Evolutionary conservation across 2,329 filamentous ascomycete species (phyloP), one percentile per base, ranked within the genome.

Genomic region (Thelonectria olida): DNA sequence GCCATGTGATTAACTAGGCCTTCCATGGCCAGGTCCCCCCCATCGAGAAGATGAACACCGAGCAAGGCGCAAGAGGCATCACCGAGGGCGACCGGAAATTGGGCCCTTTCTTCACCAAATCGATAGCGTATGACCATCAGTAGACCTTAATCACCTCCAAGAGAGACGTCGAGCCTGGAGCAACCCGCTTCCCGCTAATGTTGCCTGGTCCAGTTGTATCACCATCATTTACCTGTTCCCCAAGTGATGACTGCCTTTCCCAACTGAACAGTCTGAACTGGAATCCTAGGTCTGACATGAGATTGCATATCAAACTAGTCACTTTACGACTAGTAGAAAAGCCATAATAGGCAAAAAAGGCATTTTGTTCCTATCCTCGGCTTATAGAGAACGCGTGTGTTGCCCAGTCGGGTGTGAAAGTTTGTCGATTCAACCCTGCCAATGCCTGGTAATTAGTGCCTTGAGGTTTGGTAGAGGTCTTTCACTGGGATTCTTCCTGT

Each of bases 281-380:
- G 59, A 62, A 62, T 49, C 54, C 23, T 23, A 19, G 28, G 38
- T 62, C 38, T 62, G 42, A 59, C 27, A 7, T 45, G 22, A 20
- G 44, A 54, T 55, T 58, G 42, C 23, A 44, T 39, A 31, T 42
- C 34, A 41, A 54, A 41, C 38, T 31, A 36, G 22, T 7, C 22
- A 20, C 15, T 34, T 15, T 10, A 7, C 7, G 31, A 45, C 17
- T n/a, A 52, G 36, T 19, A 13, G 38, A 28, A 17, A 19, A 12
- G 39, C 19, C 15, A 38, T 13, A 28, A 15, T 19, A 50, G 27
- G 19, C 25, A 41, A 25, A 50, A 34, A 39, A 53, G 7, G 20
- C 31, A 25, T 38, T 19, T 36, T 7, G 34, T 36, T 2, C 17
- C 10, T 15, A 8, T n/a, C 17, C 13, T 50, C 17, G 20, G 9